phyloP scores from a whole-genome alignment of 805 yeast genomes.

The Wickerhamomyces sydowiorum region DNA sequence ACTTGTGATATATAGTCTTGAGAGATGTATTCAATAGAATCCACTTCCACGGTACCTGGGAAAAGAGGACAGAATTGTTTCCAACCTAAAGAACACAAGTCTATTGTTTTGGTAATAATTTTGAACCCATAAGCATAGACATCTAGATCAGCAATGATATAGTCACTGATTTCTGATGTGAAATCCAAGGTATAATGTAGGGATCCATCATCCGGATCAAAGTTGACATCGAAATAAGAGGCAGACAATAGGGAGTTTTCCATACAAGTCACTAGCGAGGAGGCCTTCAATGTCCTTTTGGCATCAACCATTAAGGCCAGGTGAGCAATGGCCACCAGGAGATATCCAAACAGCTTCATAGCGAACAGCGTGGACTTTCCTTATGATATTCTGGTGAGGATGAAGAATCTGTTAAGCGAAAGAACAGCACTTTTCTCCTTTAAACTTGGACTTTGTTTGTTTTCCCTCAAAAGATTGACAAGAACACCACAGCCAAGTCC shows the following conservation, averaged over 20 bases:
- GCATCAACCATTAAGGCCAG: neutral
- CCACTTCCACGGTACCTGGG: constrained; percentile 77
- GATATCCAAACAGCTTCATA: neutral
- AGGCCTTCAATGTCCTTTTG: constrained; percentile 43
- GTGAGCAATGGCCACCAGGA: neutral
- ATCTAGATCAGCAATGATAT: constrained; percentile 61
- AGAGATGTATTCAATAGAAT: constrained; percentile 58
- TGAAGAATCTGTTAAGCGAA: too few relatives aligned
- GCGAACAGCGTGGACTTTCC: too few relatives aligned
- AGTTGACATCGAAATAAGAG: constrained; percentile 64
- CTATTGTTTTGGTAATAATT: constrained; percentile 50
- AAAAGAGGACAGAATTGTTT: constrained; percentile 86
- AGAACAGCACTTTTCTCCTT: too few relatives aligned
- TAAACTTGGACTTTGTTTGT: too few relatives aligned
- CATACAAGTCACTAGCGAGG: constrained; percentile 85
- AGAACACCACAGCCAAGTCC: too few relatives aligned
- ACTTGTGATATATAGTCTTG: constrained; percentile 42
- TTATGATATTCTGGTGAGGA: too few relatives aligned
- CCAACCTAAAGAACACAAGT: constrained; percentile 63
- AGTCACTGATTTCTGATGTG: constrained; percentile 59
- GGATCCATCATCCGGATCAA: constrained; percentile 66
- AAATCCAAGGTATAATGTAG: constrained; percentile 65
- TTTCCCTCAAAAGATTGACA: too few relatives aligned
- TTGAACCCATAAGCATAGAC: constrained; percentile 85
- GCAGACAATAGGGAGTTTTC: constrained; percentile 70